phyloP scores from a whole-genome alignment of 1,284 basidiomycete species.

The Marasmius tenuissimus region DNA sequence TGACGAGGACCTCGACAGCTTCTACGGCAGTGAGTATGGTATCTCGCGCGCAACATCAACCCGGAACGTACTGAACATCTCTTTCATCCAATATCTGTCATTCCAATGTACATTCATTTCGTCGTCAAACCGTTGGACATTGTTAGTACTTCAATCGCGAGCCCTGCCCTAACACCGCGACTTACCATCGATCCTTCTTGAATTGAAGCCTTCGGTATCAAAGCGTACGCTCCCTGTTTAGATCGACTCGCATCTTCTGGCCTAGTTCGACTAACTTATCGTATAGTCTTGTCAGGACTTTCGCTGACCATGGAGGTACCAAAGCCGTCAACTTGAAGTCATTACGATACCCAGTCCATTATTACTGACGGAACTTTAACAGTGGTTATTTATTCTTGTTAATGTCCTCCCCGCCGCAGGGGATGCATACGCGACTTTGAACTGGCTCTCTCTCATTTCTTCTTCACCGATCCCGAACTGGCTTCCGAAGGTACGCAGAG shows the following conservation, averaged over 20 bases:
- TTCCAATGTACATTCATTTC: background rate
- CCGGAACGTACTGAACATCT: background rate
- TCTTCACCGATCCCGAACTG: constrained; percentile 41
- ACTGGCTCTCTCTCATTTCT: constrained; percentile 40
- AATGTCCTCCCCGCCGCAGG: constrained; percentile 42
- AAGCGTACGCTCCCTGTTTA: constrained; percentile 13
- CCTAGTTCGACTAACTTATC: background rate
- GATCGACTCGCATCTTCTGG: background rate
- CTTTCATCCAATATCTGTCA: background rate
- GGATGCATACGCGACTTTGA: constrained; percentile 41
- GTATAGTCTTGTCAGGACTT: constrained; percentile 3
- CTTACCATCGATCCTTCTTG: constrained; percentile 7
- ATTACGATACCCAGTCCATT: constrained; percentile 11
- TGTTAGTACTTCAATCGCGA: constrained; percentile 4
- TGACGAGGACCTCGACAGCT: no score
- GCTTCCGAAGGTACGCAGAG: constrained; percentile 35
- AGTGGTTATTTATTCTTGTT: constrained; percentile 41
- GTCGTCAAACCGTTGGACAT: constrained; percentile 10
- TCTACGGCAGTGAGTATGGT: no score
- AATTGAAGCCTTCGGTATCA: constrained; percentile 17
- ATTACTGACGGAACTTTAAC: background rate
- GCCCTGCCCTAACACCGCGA: background rate
- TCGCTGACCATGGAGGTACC: constrained; percentile 3
- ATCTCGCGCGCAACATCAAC: no score
- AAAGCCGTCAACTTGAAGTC: constrained; percentile 3